A percentile compares a stretch with the other conserved stretches of the same genome.
Evolutionary conservation across 1,284 basidiomycete genomes (phyloP).

Genomic region (Gymnopus androsaceus): DNA sequence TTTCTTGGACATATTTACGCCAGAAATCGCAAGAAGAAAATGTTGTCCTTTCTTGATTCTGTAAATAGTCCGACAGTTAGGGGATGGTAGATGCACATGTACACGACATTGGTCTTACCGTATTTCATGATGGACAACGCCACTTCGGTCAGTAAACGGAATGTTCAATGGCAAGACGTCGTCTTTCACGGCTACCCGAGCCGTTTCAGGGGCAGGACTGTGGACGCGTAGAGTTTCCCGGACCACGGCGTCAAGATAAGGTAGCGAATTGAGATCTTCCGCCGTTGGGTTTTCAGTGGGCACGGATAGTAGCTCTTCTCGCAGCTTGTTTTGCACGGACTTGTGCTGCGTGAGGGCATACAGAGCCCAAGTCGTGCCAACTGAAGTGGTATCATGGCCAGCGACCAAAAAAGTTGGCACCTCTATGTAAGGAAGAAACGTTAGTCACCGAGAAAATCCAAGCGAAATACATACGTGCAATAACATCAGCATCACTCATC

Average conservation of each 20-base stretch:
- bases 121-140: slow-evolving; percentile 29
- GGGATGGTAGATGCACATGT: background rate
- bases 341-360: slow-evolving; percentile 59
- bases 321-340: slow-evolving; percentile 63
- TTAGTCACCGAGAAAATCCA: slow-evolving; percentile 22
- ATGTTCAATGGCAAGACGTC: slow-evolving; percentile 56
- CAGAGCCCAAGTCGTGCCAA: slow-evolving; percentile 56
- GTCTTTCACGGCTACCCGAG: slow-evolving; percentile 53
- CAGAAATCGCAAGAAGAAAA: slow-evolving; percentile 39
- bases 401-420: slow-evolving; percentile 40
- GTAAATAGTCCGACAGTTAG: background rate
- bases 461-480: slow-evolving; percentile 44
- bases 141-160: slow-evolving; percentile 44
- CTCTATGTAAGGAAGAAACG: slow-evolving; percentile 11
- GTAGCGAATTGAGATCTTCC: slow-evolving; percentile 58
- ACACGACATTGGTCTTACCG: slow-evolving; percentile 26
- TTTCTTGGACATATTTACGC: slow-evolving; percentile 38
- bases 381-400: slow-evolving; percentile 74
- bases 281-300: slow-evolving; percentile 54
- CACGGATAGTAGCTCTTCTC: slow-evolving; percentile 61
- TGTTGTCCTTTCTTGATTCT: slow-evolving; percentile 40
- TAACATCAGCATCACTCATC: slow-evolving; percentile 52
- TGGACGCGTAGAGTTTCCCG: slow-evolving; percentile 71
- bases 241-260: slow-evolving; percentile 68
- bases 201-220: slow-evolving; percentile 57